phyloP scores from a whole-genome alignment of 139 green algal species.

The Gonium pectorale region DNA sequence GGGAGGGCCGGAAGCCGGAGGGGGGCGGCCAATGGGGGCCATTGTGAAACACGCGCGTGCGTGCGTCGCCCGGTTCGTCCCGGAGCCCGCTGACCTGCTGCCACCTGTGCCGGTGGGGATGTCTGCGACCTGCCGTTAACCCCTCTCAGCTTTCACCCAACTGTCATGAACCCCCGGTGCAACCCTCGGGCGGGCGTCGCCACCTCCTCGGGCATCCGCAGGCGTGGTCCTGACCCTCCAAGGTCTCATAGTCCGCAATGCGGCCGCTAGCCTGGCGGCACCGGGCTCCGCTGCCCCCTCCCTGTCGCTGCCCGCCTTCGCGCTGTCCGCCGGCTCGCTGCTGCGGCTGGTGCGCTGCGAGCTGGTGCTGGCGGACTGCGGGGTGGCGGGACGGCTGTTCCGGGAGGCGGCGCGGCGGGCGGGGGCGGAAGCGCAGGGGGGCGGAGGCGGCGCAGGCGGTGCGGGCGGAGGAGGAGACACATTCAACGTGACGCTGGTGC shows the following conservation, averaged over 20 bases:
- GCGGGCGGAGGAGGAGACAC: no score
- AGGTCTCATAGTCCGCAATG: neutral
- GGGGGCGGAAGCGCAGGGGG: neutral
- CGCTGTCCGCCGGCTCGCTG: neutral
- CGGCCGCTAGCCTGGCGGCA: neutral
- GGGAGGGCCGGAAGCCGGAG: no score
- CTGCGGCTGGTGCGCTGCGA: constrained; percentile 14
- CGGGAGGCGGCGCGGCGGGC: neutral
- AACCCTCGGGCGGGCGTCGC: neutral
- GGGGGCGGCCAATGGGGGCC: no score
- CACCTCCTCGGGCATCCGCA: neutral
- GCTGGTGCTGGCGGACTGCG: constrained; percentile 33
- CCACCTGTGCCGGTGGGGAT: neutral
- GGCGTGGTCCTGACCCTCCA: constrained; percentile 7
- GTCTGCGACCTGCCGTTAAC: neutral
- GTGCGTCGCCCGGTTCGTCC: no score
- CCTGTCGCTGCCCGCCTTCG: neutral
- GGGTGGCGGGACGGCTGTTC: neutral
- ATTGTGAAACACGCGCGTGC: no score
- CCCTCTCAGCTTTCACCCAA: neutral
- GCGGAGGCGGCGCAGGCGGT: no score
- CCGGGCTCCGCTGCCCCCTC: neutral
- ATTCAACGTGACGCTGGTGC: constrained; percentile 18
- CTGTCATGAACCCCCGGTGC: neutral
- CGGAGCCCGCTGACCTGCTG: no score